These are phyloP conservation scores for Diaporthe nobilis DNA, from an alignment of 2,329 filamentous ascomycete species.

Conservation along the genomic window DNA sequence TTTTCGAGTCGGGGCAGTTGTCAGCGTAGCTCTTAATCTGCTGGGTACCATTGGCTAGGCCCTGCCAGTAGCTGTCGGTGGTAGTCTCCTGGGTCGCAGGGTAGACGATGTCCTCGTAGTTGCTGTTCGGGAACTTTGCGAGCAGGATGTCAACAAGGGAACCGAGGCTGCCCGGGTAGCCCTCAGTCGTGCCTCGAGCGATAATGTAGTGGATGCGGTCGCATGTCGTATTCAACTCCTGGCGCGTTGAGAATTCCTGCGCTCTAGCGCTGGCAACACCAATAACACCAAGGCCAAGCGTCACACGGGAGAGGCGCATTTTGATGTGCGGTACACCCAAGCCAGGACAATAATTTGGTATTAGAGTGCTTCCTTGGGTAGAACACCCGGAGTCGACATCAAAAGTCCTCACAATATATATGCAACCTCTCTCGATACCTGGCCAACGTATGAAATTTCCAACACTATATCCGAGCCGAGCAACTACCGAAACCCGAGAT, in stretches of 20 bases:
- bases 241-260: background rate
- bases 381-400: too few relatives aligned
- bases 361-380: too few relatives aligned
- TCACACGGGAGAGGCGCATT: background rate
- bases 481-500: background rate
- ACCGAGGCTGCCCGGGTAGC: slow-evolving; percentile 13
- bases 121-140: slow-evolving; percentile 13
- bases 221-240: background rate
- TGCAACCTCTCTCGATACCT: too few relatives aligned
- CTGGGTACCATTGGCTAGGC: background rate
- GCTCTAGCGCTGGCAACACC: background rate
- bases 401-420: background rate
- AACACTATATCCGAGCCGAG: slow-evolving; percentile 3
- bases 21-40: slow-evolving; percentile 31
- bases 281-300: background rate
- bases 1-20: slow-evolving; percentile 19
- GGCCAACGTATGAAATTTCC: background rate
- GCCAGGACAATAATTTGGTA: background rate
- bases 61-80: slow-evolving; percentile 26
- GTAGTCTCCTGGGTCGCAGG: slow-evolving; percentile 28
- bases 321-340: background rate
- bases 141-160: slow-evolving; percentile 11
- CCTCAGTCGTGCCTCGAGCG: slow-evolving; percentile 1
- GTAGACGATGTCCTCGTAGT: slow-evolving; percentile 36
- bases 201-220: slow-evolving; percentile 18